Percentiles rank a stretch among this genome's conserved stretches.
phyloP scores from a whole-genome alignment of 108 stramenopile species.

The Skeletonema potamos region DNA sequence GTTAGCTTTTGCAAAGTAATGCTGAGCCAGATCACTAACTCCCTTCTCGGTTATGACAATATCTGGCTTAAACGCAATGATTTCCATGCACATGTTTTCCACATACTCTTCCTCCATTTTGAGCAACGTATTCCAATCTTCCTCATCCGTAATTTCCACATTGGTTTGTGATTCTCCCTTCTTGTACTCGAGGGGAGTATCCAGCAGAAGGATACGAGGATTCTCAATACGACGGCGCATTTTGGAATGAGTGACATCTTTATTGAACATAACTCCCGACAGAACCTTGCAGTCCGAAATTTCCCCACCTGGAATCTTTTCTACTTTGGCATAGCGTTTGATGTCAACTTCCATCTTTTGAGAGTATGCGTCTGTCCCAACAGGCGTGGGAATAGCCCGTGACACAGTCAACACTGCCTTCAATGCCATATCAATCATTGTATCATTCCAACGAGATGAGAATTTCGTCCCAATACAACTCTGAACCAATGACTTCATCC shows the following conservation, averaged over 20 bases:
- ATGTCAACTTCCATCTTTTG: conserved; percentile 92
- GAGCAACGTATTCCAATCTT: conserved; percentile 98
- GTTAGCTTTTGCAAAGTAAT: conserved; percentile 98
- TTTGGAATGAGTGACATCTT: conserved; percentile 98
- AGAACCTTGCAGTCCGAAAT: conserved; percentile 91
- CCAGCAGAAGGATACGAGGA: conserved; percentile 96
- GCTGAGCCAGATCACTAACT: conserved; percentile 99
- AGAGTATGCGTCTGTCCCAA: conserved; percentile 29
- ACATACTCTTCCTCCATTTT: conserved; percentile 99
- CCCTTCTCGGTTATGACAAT: conserved; percentile 99
- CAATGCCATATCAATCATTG: conserved; percentile 96
- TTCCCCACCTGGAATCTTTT: conserved; percentile 99
- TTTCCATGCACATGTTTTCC: conserved; percentile 98
- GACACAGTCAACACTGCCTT: conserved; percentile 93
- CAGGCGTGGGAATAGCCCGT: conserved; percentile 28
- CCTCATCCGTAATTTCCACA: conserved; percentile 98
- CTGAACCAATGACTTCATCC: conserved; percentile 89
- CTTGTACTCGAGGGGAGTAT: conserved; percentile 99
- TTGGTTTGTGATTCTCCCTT: conserved; percentile 99
- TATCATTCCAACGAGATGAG: conserved; percentile 94
- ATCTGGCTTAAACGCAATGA: conserved; percentile 97
- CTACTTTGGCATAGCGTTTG: conserved; percentile 99
- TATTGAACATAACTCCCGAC: conserved; percentile 99
- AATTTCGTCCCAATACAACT: conserved; percentile 98
- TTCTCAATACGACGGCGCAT: conserved; percentile 99